phyloP scores from a whole-genome alignment of 2,329 filamentous ascomycete genomes.

The Lizonia empirigonia region DNA sequence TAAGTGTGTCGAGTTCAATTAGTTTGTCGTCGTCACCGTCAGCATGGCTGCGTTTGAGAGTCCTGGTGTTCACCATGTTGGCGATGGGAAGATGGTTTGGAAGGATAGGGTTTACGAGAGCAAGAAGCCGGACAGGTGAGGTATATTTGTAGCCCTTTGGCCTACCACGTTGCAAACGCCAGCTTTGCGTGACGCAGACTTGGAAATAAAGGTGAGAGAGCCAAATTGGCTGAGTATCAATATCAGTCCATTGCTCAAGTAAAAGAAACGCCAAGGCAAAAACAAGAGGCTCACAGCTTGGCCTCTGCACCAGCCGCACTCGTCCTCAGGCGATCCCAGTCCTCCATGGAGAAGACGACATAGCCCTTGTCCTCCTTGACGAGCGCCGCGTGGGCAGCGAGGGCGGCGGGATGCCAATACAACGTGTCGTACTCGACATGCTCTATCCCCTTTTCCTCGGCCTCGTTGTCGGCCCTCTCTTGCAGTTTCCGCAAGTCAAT shows the following conservation, averaged over 20 bases:
- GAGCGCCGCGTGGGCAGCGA: slow-evolving; percentile 41
- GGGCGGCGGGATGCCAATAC: slow-evolving; percentile 54
- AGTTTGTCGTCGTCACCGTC: background rate
- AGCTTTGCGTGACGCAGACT: background rate
- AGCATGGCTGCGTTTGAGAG: background rate
- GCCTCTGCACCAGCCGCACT: slow-evolving; percentile 25
- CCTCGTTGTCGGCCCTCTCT: slow-evolving; percentile 47
- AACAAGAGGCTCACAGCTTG: slow-evolving; percentile 21
- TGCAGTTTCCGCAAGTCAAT: slow-evolving; percentile 61
- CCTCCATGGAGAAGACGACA: slow-evolving; percentile 61
- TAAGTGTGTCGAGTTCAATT: slow-evolving; percentile 10
- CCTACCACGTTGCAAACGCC: background rate
- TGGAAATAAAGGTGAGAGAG: background rate
- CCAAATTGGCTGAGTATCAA: no score
- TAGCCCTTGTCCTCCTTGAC: slow-evolving; percentile 56
- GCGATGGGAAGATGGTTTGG: background rate
- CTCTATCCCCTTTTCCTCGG: slow-evolving; percentile 43
- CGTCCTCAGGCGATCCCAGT: slow-evolving; percentile 63
- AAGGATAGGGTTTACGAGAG: background rate
- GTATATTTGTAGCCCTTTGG: background rate
- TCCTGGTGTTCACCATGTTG: background rate
- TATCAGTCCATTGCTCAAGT: no score
- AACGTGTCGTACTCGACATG: slow-evolving; percentile 52
- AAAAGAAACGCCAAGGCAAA: background rate
- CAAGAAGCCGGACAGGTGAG: background rate